Percentiles rank a stretch among this genome's conserved stretches.
phyloP scores from a whole-genome alignment of 1,139 yeast genomes.

The Geotrichum candidum region DNA sequence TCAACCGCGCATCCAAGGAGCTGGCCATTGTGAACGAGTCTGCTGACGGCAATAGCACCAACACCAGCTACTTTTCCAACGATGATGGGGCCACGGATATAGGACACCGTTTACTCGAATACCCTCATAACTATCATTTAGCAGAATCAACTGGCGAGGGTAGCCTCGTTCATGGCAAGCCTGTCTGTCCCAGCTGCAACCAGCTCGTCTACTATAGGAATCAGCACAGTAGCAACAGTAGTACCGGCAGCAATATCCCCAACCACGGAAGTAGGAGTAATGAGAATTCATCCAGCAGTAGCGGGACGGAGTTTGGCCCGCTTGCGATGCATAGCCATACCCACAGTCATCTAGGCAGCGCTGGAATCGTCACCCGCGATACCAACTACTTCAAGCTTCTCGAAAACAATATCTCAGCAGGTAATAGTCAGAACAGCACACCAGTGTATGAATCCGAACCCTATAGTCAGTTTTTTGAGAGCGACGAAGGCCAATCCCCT shows the following conservation, averaged over 20 bases:
- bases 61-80: neutral
- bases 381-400: slow-evolving; percentile 31
- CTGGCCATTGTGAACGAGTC: slow-evolving; percentile 31
- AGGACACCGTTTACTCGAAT: neutral
- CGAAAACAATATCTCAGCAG: slow-evolving; percentile 11
- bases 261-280: neutral
- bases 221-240: neutral
- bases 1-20: slow-evolving; percentile 28
- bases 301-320: neutral
- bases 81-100: neutral
- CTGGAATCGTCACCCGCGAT: slow-evolving; percentile 19
- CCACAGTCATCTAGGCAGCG: neutral
- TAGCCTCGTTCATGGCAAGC: neutral
- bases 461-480: neutral
- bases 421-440: neutral
- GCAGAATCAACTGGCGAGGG: neutral
- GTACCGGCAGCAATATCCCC: neutral
- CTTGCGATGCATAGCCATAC: neutral
- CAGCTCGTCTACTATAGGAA: neutral
- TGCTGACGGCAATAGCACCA: neutral
- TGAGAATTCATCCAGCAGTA: neutral
- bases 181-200: neutral
- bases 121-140: neutral
- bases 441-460: neutral
- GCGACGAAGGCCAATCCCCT: neutral